A percentile compares a stretch with the other conserved stretches of the same genome.
Conservation (phyloP, 176 grass and related monocot genomes). For the Pharus latifolius region DNA sequence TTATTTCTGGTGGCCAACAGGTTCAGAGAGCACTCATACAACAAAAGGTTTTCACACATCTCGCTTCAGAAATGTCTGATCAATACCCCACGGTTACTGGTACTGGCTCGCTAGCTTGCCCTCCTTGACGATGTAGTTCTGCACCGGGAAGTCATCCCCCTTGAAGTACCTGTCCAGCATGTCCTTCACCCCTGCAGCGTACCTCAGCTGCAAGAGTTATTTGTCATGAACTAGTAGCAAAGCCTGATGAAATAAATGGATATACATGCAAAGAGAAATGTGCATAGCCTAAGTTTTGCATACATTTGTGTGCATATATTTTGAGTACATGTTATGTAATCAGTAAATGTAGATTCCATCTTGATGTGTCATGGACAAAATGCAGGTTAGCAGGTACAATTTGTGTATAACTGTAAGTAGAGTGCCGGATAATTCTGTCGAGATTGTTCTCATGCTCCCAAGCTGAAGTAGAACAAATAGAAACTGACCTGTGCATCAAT, state of each 20-base stretch:
- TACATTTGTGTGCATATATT: neutral
- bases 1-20: neutral
- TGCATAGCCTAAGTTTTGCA: neutral
- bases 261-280: neutral
- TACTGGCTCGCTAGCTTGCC: constrained; percentile 65
- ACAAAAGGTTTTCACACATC: neutral
- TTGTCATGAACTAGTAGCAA: neutral
- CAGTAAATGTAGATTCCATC: neutral
- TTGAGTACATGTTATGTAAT: neutral
- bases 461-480: neutral
- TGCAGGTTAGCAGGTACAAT: neutral
- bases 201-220: neutral
- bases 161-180: constrained; percentile 92
- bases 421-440: neutral
- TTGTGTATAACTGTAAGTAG: neutral
- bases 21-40: neutral
- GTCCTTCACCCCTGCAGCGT: constrained; percentile 51
- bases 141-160: constrained; percentile 60
- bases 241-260: neutral
- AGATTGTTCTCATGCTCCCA: neutral
- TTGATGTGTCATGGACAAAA: neutral
- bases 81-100: too few relatives aligned
- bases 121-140: constrained; percentile 41
- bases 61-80: neutral
- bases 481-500: constrained; percentile 56